Evolutionary conservation across 139 green algal species (phyloP), one percentile per base, ranked within the genome.

Genomic region (Astrephomene gubernaculifera): DNA sequence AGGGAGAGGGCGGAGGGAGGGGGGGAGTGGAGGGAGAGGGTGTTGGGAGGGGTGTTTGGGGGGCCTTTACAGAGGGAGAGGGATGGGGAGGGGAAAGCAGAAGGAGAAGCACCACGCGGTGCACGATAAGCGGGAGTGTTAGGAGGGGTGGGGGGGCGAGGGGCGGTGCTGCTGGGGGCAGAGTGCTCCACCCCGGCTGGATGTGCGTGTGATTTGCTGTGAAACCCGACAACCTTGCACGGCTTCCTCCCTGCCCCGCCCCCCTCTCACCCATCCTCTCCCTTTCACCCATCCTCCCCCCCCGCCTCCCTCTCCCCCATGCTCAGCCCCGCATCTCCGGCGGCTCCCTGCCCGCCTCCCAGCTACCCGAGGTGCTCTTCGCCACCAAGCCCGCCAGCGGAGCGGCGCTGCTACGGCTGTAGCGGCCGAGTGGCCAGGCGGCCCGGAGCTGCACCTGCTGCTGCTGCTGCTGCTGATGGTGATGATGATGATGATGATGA

Each of bases 351-450:
- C 65, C 63, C 2, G 64, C 89, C 12, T 70, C 57, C 0, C 72
- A 83, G 27, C 81, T 91, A 67, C 31, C 85, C 0, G 92, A 91
- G 61, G 71, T 68, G 36, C 54, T 91, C n/a, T 91, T 91, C 52
- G 88, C 88, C 8, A 88, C 88, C n/a, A 85, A 82, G 57, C 84
- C 88, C 27, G 81, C 80, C n/a, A 89, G 67, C 38, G 88, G 88
- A 9, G 88, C 84, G 22, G 88, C 88, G 24, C 24, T 91, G 53
- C n/a, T 91, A 1, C 64, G 73, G 79, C 80, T 89, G 68, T 45
- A 45, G 33, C n/a, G n/a, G n/a, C n/a, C n/a, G n/a, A n/a, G n/a
- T n/a, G n/a, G n/a, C n/a, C n/a, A n/a, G n/a, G n/a, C n/a, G n/a
- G n/a, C n/a, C n/a, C n/a, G n/a, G n/a, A n/a, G n/a, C n/a, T n/a